A percentile compares a stretch with the other conserved stretches of the same genome.
Conservation (phyloP, 495 filamentous ascomycete species). For the Hypoxylon cercidicola region DNA sequence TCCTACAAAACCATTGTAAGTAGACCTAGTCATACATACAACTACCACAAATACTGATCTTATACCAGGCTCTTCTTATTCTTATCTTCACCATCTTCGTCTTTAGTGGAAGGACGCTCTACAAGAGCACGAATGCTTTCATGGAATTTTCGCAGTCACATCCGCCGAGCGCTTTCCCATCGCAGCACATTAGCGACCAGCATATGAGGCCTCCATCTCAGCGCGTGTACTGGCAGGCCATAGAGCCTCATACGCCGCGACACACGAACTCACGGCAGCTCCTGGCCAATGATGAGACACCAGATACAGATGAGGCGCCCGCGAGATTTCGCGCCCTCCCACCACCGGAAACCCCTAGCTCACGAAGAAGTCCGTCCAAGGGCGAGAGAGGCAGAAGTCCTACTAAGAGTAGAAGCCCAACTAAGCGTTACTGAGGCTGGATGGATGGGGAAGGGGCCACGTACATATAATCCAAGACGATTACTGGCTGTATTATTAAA, state of each 20-base stretch:
- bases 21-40: constrained; percentile 76
- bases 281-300: constrained; percentile 48
- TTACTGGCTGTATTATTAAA: too few species aligned
- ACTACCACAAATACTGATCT: constrained; percentile 67
- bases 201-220: constrained; percentile 41
- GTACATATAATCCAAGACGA: constrained; percentile 11
- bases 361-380: constrained; percentile 56
- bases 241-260: constrained; percentile 55
- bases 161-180: constrained; percentile 39
- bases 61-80: constrained; percentile 66
- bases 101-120: constrained; percentile 52
- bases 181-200: constrained; percentile 45
- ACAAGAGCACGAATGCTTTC: constrained; percentile 42
- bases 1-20: constrained; percentile 70
- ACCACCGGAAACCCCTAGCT: constrained; percentile 53
- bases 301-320: constrained; percentile 55
- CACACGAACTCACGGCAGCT: constrained; percentile 45
- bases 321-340: constrained; percentile 46
- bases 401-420: constrained; percentile 51
- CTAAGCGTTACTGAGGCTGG: constrained; percentile 49
- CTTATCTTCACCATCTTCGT: constrained; percentile 67
- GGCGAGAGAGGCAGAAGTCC: constrained; percentile 56
- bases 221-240: constrained; percentile 56
- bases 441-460: background rate
- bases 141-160: constrained; percentile 35